phyloP scores from a whole-genome alignment of 2,329 filamentous ascomycete species.

The Apiospora marii region DNA sequence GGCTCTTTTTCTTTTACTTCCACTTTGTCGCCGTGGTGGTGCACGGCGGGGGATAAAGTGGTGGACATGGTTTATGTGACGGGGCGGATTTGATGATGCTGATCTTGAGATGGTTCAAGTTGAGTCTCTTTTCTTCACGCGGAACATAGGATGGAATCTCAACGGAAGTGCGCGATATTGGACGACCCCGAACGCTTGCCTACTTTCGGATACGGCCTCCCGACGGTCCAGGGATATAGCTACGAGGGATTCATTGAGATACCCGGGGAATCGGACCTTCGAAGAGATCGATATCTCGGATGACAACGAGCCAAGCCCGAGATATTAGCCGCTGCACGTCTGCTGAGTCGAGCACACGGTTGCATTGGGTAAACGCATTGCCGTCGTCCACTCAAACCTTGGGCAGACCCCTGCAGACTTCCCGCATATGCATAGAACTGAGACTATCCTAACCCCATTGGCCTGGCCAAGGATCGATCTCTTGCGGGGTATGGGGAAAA shows the following conservation, averaged over 20 bases:
- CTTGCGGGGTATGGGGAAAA: conserved; percentile 19
- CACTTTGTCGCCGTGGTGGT: neutral
- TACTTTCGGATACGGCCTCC: neutral
- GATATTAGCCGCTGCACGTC: neutral
- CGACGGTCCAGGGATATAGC: neutral
- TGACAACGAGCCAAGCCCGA: neutral
- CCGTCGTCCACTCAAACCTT: neutral
- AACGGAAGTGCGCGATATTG: neutral
- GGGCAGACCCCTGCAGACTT: neutral
- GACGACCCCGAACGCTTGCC: neutral
- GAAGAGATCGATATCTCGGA: neutral
- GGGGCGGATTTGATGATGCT: neutral
- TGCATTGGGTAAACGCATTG: neutral
- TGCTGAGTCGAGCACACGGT: neutral
- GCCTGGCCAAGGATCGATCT: neutral
- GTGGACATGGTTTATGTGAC: neutral
- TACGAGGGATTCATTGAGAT: neutral
- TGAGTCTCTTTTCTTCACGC: neutral
- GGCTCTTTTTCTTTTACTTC: neutral
- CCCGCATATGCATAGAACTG: neutral
- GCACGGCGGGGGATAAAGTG: neutral
- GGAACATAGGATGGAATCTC: neutral
- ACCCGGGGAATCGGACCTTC: neutral
- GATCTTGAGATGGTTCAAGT: neutral
- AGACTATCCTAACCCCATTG: neutral